phyloP scores from a whole-genome alignment of 2,329 filamentous ascomycete species.

The Aureobasidium sp. region DNA sequence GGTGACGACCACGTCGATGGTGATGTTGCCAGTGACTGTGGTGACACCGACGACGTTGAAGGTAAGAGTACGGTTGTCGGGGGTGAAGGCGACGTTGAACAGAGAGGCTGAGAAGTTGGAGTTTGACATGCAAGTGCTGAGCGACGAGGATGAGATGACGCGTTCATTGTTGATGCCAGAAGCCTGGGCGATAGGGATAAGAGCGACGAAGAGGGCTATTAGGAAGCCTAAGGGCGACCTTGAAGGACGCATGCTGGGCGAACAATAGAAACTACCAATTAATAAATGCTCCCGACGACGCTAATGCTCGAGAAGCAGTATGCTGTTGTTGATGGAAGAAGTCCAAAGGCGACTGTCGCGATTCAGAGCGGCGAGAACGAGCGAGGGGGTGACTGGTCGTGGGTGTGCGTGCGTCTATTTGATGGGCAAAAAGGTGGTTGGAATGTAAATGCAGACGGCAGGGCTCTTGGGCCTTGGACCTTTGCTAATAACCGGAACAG shows the following conservation, averaged over 20 bases:
- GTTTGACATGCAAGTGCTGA: slow-evolving; percentile 76
- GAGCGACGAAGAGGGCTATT: slow-evolving; percentile 27
- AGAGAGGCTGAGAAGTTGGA: slow-evolving; percentile 79
- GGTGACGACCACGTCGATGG: slow-evolving; percentile 64
- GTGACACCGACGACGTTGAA: slow-evolving; percentile 76
- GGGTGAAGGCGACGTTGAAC: slow-evolving; percentile 77
- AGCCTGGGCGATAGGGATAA: slow-evolving; percentile 34
- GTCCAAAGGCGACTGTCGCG: neutral
- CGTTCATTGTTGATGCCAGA: slow-evolving; percentile 32
- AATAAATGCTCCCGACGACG: neutral
- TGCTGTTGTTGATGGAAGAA: neutral
- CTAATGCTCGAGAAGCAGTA: neutral
- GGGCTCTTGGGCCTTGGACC: neutral
- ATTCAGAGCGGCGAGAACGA: neutral
- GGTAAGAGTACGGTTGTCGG: slow-evolving; percentile 60
- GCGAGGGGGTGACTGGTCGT: neutral
- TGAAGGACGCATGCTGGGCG: slow-evolving; percentile 24
- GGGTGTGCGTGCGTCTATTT: neutral
- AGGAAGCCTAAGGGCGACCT: slow-evolving; percentile 23
- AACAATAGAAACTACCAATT: slow-evolving; percentile 1
- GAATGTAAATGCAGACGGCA: slow-evolving; percentile 3
- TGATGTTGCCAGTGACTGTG: slow-evolving; percentile 72
- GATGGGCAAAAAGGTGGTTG: neutral
- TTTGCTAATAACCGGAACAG: neutral
- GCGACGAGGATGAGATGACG: slow-evolving; percentile 70